Evolutionary conservation across 768 basidiomycete genomes (phyloP), one percentile per base, ranked within the genome.

Genomic region (Postia placenta): DNA sequence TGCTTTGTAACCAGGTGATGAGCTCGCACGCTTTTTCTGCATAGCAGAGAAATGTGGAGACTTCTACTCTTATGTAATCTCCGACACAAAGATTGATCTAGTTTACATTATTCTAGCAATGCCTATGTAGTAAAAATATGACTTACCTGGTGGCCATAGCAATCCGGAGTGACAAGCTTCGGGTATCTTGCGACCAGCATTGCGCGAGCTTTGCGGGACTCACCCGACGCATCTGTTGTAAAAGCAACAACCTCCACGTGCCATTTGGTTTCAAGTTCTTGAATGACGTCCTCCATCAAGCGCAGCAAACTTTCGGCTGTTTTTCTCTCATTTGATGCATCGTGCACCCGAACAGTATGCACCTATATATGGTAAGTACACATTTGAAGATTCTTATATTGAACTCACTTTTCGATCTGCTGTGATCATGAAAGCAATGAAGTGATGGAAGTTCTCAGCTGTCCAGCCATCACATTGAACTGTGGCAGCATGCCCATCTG

Each of bases 11-110:
- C 69, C 69, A 71, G 25, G 64, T 66, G 26, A 53, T 46, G 45
- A 56, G 12, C 17, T 57, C 55, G 0, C 55, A 14, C 1, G 60
- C 64, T 3, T 49, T 2, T 11, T 56, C 47, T 7, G 30, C 23
- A 63, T 51, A 26, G 48, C 50, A n/a, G 50, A 44, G 11, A 58
- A 41, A 35, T 66, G 50, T 4, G 7, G n/a, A 19, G 27, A 11
- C 24, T 49, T 45, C 30, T 1, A 59, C n/a, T n/a, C 42, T 46
- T 15, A 71, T 52, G 35, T 60, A 62, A 46, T 72, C 67, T 6
- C 69, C 67, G 25, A 69, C 64, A 23, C 69, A 54, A 4, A 71
- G 64, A 51, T 69, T 68, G 12, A 64, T 55, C 53, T 69, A 66
- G 46, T 49, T 69, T 67, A 12, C 62, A 53, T 49, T 67, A 66